These are phyloP conservation scores for Neckera pumila DNA, from an alignment of 225 moss, liverwort and hornwort species.

Conservation along the genomic window DNA sequence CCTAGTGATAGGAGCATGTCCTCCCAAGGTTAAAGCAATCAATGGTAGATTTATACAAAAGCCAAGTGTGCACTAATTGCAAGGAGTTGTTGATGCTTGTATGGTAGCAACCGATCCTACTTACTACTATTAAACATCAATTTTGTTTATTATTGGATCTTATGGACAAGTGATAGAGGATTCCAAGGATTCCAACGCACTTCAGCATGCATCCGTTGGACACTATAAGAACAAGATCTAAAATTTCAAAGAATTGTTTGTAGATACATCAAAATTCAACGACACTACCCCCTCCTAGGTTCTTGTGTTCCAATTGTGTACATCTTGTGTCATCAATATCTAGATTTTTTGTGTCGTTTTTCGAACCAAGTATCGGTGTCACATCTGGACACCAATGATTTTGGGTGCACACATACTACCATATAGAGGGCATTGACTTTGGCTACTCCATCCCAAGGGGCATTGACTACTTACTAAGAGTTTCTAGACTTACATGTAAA, in stretches of 20 bases:
- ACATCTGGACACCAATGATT: not conserved
- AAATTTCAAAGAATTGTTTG: not conserved
- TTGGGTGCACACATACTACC: not conserved
- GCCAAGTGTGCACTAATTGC: fast-evolving
- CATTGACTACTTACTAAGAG: not conserved
- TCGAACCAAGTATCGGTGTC: not conserved
- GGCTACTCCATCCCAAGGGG: not conserved
- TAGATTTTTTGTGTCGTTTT: fast-evolving
- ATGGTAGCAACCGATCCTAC: not conserved
- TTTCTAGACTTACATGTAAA: not conserved
- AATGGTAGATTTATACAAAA: not conserved
- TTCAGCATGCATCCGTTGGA: not conserved
- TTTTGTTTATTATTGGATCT: not conserved
- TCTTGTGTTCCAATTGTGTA: not conserved
- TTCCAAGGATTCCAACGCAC: not conserved
- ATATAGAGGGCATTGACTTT: not conserved
- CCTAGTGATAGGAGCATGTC: fast-evolving
- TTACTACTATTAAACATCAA: not conserved
- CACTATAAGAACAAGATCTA: not conserved
- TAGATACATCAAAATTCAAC: not conserved
- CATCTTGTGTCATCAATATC: not conserved
- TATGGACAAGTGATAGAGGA: fast-evolving
- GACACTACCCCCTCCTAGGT: not conserved
- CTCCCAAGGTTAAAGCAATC: fast-evolving
- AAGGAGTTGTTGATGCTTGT: not conserved